phyloP scores from a whole-genome alignment of 129 eudicot genomes.

The Gnaphalium uliginosum region DNA sequence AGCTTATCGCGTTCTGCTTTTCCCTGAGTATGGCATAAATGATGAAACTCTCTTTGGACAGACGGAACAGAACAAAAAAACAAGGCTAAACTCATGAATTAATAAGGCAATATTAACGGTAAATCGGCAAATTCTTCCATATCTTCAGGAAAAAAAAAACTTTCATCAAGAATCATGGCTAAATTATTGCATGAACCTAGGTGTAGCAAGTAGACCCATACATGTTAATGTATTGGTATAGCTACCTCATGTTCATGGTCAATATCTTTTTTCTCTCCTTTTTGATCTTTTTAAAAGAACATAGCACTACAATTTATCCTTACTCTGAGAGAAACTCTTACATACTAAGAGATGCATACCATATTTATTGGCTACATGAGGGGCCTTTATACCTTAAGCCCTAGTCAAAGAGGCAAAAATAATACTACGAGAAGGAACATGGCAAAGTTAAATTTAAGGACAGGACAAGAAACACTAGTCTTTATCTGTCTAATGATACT shows the following conservation, averaged over 20 bases:
- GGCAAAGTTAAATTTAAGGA: slow-evolving; percentile 45
- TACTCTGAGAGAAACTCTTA: slow-evolving; percentile 25
- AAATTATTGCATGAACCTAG: slow-evolving; percentile 12
- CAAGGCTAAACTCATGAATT: slow-evolving; percentile 5
- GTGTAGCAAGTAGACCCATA: slow-evolving; percentile 35
- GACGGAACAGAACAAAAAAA: slow-evolving; percentile 15
- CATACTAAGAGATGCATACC: slow-evolving; percentile 31
- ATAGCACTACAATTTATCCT: slow-evolving; percentile 25
- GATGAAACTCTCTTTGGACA: slow-evolving; percentile 21
- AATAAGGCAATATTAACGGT: neutral
- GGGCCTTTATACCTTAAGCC: slow-evolving; percentile 33
- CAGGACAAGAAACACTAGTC: slow-evolving; percentile 77
- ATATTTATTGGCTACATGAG: slow-evolving; percentile 49
- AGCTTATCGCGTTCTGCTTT: slow-evolving; percentile 35
- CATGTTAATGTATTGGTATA: slow-evolving; percentile 14
- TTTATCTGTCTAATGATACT: slow-evolving; percentile 57
- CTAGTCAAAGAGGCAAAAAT: slow-evolving; percentile 23
- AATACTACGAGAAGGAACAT: slow-evolving; percentile 23
- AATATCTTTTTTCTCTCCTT: slow-evolving; percentile 21
- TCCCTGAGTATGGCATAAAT: slow-evolving; percentile 33
- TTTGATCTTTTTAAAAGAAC: slow-evolving; percentile 28
- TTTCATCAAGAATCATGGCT: slow-evolving; percentile 20
- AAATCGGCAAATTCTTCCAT: neutral
- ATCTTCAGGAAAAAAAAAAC: slow-evolving; percentile 19
- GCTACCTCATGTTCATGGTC: slow-evolving; percentile 28